These are phyloP conservation scores for Silene noctiflora DNA, from an alignment of 179 eudicot species.

Conservation along the genomic window DNA sequence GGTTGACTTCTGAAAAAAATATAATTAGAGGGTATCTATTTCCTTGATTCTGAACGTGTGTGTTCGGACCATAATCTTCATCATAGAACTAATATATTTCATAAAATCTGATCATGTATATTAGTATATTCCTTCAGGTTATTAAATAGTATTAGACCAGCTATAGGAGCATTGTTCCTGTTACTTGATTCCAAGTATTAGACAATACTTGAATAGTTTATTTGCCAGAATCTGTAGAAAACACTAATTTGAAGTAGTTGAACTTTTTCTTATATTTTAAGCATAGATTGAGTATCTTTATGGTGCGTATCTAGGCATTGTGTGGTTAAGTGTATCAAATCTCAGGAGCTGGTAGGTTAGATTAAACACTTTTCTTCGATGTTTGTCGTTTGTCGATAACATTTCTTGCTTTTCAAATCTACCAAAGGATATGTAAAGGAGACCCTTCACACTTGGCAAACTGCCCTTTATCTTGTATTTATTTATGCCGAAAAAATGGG, in stretches of 20 bases:
- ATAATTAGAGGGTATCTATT: background rate
- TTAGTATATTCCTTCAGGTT: constrained; percentile 13
- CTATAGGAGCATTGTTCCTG: constrained; percentile 8
- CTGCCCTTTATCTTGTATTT: constrained; percentile 17
- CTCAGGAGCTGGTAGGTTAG: constrained; percentile 42
- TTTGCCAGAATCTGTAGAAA: constrained; percentile 21
- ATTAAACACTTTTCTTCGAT: constrained; percentile 31
- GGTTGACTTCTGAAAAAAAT: background rate
- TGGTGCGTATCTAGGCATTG: constrained; percentile 16
- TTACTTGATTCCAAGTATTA: constrained; percentile 1
- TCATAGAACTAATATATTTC: constrained; percentile 14
- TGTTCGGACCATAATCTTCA: background rate
- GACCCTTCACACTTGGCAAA: constrained; percentile 22
- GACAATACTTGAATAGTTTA: constrained; percentile 20
- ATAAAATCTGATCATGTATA: constrained; percentile 16
- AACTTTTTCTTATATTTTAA: background rate
- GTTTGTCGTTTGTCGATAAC: constrained; percentile 37
- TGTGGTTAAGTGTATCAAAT: constrained; percentile 25
- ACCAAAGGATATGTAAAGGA: constrained; percentile 30
- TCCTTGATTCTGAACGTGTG: background rate
- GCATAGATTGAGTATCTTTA: constrained; percentile 16
- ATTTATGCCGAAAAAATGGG: constrained; percentile 8
- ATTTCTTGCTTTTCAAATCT: constrained; percentile 40
- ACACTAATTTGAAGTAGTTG: constrained; percentile 15
- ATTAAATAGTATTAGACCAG: constrained; percentile 1